Evolutionary conservation across 176 grass and related monocot species (phyloP).

Genomic region (Secale cereale): DNA sequence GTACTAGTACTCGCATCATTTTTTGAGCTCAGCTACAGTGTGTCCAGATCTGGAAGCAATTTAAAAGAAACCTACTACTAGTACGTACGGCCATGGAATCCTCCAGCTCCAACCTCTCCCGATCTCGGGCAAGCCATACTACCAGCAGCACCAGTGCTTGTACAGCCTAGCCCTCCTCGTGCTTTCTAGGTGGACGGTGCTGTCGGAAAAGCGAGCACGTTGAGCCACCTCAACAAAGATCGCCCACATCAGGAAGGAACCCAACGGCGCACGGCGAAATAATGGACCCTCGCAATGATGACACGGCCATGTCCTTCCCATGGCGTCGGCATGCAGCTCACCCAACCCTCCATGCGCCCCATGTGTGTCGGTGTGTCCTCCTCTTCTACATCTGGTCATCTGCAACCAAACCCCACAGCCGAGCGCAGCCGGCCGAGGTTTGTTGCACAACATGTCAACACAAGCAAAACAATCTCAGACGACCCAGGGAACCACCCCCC

Average conservation of each 20-base stretch:
- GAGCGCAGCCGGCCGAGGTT: no score
- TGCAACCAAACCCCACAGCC: background rate
- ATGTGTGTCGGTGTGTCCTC: background rate
- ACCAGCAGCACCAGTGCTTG: background rate
- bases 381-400: background rate
- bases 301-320: background rate
- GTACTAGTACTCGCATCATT: background rate
- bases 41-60: background rate
- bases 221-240: constrained; percentile 13
- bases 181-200: constrained; percentile 18
- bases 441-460: background rate
- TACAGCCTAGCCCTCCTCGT: constrained; percentile 12
- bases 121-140: background rate
- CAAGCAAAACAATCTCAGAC: background rate
- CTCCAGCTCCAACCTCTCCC: constrained; percentile 6
- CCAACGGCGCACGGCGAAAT: background rate
- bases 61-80: background rate
- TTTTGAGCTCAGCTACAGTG: background rate
- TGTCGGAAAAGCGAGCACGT: constrained; percentile 25
- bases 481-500: background rate
- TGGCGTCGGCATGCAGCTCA: background rate
- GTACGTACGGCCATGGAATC: background rate
- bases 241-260: background rate
- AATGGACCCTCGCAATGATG: constrained; percentile 18
- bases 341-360: background rate